A percentile compares a stretch with the other conserved stretches of the same genome.
phyloP scores from a whole-genome alignment of 148 eudicot species.

The Chenopodium formosanum region DNA sequence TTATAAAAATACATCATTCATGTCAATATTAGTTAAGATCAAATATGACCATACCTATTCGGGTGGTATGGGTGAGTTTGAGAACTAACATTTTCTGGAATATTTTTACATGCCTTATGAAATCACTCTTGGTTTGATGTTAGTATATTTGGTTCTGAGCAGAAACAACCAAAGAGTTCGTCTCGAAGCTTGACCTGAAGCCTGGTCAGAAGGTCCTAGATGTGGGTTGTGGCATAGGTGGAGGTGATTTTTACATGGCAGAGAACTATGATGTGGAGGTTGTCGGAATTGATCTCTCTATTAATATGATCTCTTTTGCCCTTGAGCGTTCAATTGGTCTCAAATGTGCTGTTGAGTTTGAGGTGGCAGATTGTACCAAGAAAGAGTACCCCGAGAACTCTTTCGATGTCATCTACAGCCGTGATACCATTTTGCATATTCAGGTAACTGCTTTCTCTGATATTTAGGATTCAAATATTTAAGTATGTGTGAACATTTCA shows the following conservation, averaged over 20 bases:
- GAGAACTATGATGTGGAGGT: conserved; percentile 86
- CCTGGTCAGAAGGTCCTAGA: conserved; percentile 95
- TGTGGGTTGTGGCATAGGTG: conserved; percentile 98
- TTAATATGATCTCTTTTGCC: conserved; percentile 92
- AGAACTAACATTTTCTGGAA: neutral
- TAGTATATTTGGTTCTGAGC: conserved; percentile 31
- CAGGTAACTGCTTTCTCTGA: conserved; percentile 46
- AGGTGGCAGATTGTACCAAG: conserved; percentile 97
- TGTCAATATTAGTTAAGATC: no score
- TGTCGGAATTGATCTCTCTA: conserved; percentile 89
- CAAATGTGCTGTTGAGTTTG: conserved; percentile 85
- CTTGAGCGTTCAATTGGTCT: conserved; percentile 92
- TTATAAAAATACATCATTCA: no score
- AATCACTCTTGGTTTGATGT: neutral
- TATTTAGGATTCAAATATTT: neutral
- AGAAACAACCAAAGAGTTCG: conserved; percentile 96
- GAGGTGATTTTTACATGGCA: conserved; percentile 99
- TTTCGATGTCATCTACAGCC: conserved; percentile 96
- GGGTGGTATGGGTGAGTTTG: neutral
- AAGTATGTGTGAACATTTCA: neutral
- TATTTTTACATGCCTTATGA: neutral
- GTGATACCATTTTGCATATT: conserved; percentile 97
- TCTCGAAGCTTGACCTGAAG: conserved; percentile 71
- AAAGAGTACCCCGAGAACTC: conserved; percentile 70
- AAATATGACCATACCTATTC: no score